Base-by-base conservation (phyloP, 2,329 filamentous ascomycete species). In the Metarhizium anisopliae region DNA sequence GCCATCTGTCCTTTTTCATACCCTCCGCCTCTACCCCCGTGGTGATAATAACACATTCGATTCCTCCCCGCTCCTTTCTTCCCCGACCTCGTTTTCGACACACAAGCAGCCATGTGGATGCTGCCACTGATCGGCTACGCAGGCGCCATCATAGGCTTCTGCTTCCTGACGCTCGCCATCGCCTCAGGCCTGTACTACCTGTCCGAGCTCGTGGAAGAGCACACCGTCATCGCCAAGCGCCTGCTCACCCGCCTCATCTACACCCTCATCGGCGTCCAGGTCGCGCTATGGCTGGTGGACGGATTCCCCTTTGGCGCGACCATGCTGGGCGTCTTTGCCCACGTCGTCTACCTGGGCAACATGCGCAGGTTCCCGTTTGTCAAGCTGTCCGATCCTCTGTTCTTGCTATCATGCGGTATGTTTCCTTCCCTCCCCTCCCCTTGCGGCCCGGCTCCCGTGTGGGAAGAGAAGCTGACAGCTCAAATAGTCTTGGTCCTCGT, bases 141-240 rank as follows among this genome's bases (percentile, higher is more conserved):
- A 38, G 94, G 94, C 67, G 84, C 95, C 63, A 74, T 91, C 60
- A 76, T 96, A 59, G 93, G 93, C 69, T 99, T 99, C 76, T 84
- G 83, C 66, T 97, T 99, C 74, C 78, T 99, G 62, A 97, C 94
- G 20, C 80, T 99, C 59, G 91, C 93, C 56, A 97, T 99, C 68
- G 94, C 94, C 43, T 96, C 91, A n/a, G 94, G 94, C 42, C 84
- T 99, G 30, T 99, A 99, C 76, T 99, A 99, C 71, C 86, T 99
- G 54, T 96, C 93, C 29, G 94, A 99, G 72, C 85, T 97, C 14
- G 94, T 99, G 59, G 94, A 99, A 74, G 94, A 99, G 72, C 93
- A 99, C 69, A 96, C 93, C 4, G 93, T 97, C 11, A 74, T 95
- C 59, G 89, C 92, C 13, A 95, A 95, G 69, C 89, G 87, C 56